These are phyloP conservation scores for Ophiostoma angusticollis DNA, from an alignment of 2,329 filamentous ascomycete genomes.

Conservation along the genomic window DNA sequence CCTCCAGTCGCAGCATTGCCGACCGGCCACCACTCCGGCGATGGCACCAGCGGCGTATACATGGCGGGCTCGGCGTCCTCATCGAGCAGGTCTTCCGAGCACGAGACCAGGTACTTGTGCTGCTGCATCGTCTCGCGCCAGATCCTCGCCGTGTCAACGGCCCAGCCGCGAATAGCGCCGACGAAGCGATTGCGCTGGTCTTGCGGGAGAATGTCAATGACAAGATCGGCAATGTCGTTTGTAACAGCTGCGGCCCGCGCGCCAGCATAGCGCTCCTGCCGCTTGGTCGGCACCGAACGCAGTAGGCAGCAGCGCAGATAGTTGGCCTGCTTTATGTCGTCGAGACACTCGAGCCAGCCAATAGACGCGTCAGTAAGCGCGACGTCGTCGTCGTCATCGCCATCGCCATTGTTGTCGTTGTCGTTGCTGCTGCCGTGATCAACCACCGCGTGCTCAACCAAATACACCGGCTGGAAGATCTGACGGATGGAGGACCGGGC, in stretches of 20 bases:
- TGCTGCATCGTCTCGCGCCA: background rate
- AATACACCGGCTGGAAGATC: constrained; percentile 7
- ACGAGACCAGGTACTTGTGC: background rate
- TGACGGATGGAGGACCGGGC: background rate
- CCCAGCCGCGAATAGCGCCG: background rate
- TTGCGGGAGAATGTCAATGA: background rate
- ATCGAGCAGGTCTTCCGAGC: background rate
- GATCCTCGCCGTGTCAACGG: background rate
- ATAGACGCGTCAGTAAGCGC: too few relatives aligned
- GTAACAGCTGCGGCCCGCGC: background rate
- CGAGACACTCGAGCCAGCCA: background rate
- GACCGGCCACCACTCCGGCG: background rate
- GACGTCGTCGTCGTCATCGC: background rate
- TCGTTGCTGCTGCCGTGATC: too few relatives aligned
- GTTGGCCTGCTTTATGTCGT: background rate
- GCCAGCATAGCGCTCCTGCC: background rate
- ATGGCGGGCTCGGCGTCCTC: background rate
- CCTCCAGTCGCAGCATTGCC: too few relatives aligned
- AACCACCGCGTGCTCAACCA: background rate
- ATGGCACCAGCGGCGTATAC: background rate
- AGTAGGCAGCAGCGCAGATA: background rate
- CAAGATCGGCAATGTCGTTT: background rate
- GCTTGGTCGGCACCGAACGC: background rate
- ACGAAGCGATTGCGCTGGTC: background rate
- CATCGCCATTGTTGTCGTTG: too few relatives aligned